Conservation (phyloP, 108 stramenopile genomes). For the Pseudonitzschia delicatissima region DNA sequence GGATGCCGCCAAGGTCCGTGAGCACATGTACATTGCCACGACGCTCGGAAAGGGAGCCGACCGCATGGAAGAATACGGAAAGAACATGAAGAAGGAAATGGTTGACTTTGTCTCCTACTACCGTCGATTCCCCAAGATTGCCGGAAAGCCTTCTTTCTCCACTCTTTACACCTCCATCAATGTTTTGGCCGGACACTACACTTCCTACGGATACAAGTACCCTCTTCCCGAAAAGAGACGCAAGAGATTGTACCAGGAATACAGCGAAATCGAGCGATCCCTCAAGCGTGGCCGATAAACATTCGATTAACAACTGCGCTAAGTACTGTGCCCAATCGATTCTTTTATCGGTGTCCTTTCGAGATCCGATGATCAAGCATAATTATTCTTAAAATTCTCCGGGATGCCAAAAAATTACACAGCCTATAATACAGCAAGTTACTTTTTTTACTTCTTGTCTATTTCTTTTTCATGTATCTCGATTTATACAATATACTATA, state of each 20-base stretch:
- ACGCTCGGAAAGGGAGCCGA: slow-evolving; percentile 87
- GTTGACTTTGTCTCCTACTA: slow-evolving; percentile 93
- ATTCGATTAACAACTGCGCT: too few species aligned
- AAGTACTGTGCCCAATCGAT: too few species aligned
- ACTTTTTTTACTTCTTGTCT: too few species aligned
- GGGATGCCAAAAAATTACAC: too few species aligned
- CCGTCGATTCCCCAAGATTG: slow-evolving; percentile 87
- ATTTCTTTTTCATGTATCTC: too few species aligned
- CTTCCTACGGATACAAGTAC: slow-evolving; percentile 96
- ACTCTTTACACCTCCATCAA: slow-evolving; percentile 96
- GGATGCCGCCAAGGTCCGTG: slow-evolving; percentile 87
- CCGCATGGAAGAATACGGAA: slow-evolving; percentile 89
- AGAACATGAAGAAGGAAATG: slow-evolving; percentile 97
- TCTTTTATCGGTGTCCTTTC: too few species aligned
- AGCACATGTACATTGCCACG: slow-evolving; percentile 88
- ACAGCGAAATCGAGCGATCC: slow-evolving; percentile 91
- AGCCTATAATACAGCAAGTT: too few species aligned
- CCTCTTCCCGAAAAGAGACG: slow-evolving; percentile 97
- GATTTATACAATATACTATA: too few species aligned
- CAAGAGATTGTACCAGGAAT: slow-evolving; percentile 97
- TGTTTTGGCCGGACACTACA: slow-evolving; percentile 96
- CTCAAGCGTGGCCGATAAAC: slow-evolving; percentile 79
- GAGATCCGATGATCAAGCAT: too few species aligned
- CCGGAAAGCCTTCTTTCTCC: slow-evolving; percentile 92
- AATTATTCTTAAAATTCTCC: too few species aligned